phyloP scores from a whole-genome alignment of 768 basidiomycete species.

The Amanita inopinata region DNA sequence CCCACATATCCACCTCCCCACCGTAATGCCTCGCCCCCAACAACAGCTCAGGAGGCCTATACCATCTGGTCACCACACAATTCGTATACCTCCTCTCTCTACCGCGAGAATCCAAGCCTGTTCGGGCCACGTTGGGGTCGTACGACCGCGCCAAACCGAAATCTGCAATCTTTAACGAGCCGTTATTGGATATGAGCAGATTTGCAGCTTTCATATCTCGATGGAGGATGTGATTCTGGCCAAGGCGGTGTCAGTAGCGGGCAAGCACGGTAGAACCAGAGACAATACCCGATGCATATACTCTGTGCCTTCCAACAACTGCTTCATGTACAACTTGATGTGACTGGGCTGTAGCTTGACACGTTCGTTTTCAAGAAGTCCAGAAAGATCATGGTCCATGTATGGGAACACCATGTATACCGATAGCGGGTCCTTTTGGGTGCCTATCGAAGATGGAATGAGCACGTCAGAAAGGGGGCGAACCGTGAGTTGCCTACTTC shows the following conservation, averaged over 20 bases:
- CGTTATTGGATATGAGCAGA: slow-evolving; percentile 82
- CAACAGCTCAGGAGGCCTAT: slow-evolving; percentile 86
- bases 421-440: slow-evolving; percentile 61
- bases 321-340: slow-evolving; percentile 94
- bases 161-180: slow-evolving; percentile 81
- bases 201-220: slow-evolving; percentile 99
- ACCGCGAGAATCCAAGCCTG: slow-evolving; percentile 29
- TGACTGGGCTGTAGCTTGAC: slow-evolving; percentile 76
- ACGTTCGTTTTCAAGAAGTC: slow-evolving; percentile 83
- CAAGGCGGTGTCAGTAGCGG: slow-evolving; percentile 2
- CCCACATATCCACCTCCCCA: slow-evolving; percentile 96
- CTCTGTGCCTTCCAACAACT: slow-evolving; percentile 90
- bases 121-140: slow-evolving; percentile 38
- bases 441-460: slow-evolving; percentile 34
- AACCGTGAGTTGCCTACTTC: slow-evolving; percentile 37
- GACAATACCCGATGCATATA: slow-evolving; percentile 85
- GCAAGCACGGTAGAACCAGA: slow-evolving; percentile 7
- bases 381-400: slow-evolving; percentile 99
- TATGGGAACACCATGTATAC: slow-evolving; percentile 99
- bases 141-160: slow-evolving; percentile 90
- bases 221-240: slow-evolving; percentile 90
- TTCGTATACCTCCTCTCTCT: slow-evolving; percentile 81
- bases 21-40: slow-evolving; percentile 86
- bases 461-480: not conserved
- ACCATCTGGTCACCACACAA: slow-evolving; percentile 93